phyloP scores from a whole-genome alignment of 208 protist species.

The Acanthamoeba divionensis region DNA sequence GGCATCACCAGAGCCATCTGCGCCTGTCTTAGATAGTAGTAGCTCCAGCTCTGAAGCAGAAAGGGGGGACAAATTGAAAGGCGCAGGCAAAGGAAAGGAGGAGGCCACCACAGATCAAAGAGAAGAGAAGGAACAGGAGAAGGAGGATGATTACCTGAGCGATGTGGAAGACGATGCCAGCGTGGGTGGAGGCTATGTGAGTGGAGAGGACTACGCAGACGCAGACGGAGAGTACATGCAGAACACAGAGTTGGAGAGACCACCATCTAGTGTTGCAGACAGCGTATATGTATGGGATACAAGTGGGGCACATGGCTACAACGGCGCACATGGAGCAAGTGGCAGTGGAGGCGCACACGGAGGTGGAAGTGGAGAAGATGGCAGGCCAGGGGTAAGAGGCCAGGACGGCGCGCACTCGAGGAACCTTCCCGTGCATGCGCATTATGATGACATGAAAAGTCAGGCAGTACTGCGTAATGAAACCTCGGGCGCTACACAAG shows the following conservation, averaged over 20 bases:
- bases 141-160: too few species aligned
- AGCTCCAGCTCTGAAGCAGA: too few species aligned
- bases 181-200: background rate
- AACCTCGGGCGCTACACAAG: background rate
- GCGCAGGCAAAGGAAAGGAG: too few species aligned
- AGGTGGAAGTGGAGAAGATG: too few species aligned
- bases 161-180: background rate
- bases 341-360: background rate
- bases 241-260: background rate
- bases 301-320: background rate
- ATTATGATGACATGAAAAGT: background rate
- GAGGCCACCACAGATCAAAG: too few species aligned
- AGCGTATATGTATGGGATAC: background rate
- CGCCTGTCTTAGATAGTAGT: too few species aligned
- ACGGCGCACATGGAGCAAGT: background rate
- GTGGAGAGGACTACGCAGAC: conserved; percentile 2
- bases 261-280: background rate
- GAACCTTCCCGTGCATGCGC: background rate
- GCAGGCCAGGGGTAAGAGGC: too few species aligned
- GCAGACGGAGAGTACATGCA: background rate
- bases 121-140: too few species aligned
- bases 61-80: too few species aligned
- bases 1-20: too few species aligned
- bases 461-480: background rate
- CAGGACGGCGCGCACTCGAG: too few species aligned